These are phyloP conservation scores for Ambrosiella cleistominuta DNA, from an alignment of 2,329 filamentous ascomycete species.

Conservation along the genomic window DNA sequence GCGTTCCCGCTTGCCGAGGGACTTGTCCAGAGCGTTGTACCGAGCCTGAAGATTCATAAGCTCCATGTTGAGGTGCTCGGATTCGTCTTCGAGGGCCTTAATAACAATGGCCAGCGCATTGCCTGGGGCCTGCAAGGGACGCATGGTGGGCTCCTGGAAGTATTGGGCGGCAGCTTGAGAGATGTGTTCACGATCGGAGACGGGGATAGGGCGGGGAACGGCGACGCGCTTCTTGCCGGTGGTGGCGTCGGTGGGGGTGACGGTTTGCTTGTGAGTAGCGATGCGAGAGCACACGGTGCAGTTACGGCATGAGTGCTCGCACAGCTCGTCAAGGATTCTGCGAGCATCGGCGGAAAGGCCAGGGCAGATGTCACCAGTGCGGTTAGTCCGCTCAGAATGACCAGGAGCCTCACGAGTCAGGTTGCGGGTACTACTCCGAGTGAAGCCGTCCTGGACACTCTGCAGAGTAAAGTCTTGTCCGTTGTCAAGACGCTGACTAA, in stretches of 20 bases:
- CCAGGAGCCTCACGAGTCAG: conserved; percentile 1
- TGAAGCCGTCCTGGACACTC: conserved; percentile 1
- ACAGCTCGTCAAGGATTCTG: conserved; percentile 34
- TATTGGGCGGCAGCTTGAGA: conserved; percentile 12
- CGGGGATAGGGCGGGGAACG: conserved; percentile 46
- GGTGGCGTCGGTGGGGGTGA: conserved; percentile 23
- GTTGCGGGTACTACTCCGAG: conserved; percentile 3
- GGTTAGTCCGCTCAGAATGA: conserved; percentile 12
- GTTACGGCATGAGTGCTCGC: conserved; percentile 36
- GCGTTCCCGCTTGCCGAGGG: conserved; percentile 46
- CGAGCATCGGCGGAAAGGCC: conserved; percentile 34
- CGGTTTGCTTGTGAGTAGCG: conserved; percentile 24
- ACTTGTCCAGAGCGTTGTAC: conserved; percentile 51
- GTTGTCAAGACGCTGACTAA: conserved; percentile 13
- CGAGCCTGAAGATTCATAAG: conserved; percentile 42
- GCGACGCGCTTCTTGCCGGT: conserved; percentile 40
- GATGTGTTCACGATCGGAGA: conserved; percentile 35
- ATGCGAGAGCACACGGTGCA: conserved; percentile 41
- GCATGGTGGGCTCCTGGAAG: conserved; percentile 36
- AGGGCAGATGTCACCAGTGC: conserved; percentile 19
- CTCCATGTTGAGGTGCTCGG: conserved; percentile 55
- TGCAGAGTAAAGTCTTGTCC: conserved; percentile 10
- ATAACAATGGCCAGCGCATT: conserved; percentile 66
- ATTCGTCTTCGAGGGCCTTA: conserved; percentile 65
- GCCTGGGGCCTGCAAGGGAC: conserved; percentile 50